These are phyloP conservation scores for Boletus sp. DNA, from an alignment of 768 basidiomycete species.

Conservation along the genomic window DNA sequence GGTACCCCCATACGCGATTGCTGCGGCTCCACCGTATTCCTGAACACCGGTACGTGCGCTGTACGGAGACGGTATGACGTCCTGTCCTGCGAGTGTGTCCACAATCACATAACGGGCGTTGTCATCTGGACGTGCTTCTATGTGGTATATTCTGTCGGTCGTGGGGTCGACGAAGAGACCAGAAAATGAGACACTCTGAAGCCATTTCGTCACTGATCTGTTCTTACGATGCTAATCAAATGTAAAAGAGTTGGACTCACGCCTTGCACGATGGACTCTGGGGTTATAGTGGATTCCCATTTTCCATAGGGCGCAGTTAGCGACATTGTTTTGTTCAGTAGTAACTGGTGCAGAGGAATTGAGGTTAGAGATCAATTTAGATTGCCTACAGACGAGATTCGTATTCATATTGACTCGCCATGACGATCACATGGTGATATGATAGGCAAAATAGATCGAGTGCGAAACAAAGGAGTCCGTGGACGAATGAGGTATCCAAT, in stretches of 20 bases:
- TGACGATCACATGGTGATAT: too few relatives aligned
- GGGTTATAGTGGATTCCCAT: slow-evolving; percentile 58
- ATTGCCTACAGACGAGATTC: too few relatives aligned
- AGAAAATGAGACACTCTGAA: slow-evolving; percentile 30
- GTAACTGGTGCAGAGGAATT: not conserved
- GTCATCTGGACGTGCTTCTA: slow-evolving; percentile 60
- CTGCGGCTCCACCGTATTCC: slow-evolving; percentile 71
- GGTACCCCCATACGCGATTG: slow-evolving; percentile 47
- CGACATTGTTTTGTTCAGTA: slow-evolving; percentile 7
- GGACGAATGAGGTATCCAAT: too few relatives aligned
- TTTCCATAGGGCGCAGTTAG: slow-evolving; percentile 54
- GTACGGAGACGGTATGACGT: slow-evolving; percentile 54
- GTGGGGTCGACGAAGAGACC: slow-evolving; percentile 56
- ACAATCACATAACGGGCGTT: slow-evolving; percentile 58
- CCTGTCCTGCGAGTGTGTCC: slow-evolving; percentile 42
- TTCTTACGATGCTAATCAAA: not conserved
- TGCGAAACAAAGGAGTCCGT: too few relatives aligned
- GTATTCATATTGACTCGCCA: too few relatives aligned
- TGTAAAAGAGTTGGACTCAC: slow-evolving; percentile 29
- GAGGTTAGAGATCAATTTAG: too few relatives aligned
- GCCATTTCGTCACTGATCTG: not conserved
- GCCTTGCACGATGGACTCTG: slow-evolving; percentile 49
- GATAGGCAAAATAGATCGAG: too few relatives aligned
- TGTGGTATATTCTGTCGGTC: slow-evolving; percentile 46
- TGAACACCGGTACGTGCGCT: slow-evolving; percentile 59